Conservation (phyloP, 768 basidiomycete species). For the Calocera viscosa region DNA sequence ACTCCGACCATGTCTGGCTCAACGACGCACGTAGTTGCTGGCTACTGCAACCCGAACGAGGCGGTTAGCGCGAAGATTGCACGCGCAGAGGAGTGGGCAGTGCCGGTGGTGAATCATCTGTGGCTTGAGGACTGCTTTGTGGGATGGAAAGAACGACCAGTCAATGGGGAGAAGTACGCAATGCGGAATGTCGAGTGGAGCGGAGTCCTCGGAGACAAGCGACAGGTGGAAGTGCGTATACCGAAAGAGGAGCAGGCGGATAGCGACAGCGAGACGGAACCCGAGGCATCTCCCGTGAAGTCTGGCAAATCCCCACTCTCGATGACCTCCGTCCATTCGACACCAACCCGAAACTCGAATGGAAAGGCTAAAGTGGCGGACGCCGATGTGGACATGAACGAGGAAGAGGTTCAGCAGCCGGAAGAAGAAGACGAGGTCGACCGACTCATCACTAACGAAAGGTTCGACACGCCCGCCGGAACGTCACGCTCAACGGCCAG, state of each 20-base stretch:
- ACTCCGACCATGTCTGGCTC: conserved; percentile 66
- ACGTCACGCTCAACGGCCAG: neutral
- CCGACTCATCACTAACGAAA: neutral
- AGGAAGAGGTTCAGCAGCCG: neutral
- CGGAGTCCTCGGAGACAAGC: conserved; percentile 6
- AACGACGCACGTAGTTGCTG: conserved; percentile 74
- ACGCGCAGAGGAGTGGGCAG: conserved; percentile 66
- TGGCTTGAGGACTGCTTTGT: conserved; percentile 88
- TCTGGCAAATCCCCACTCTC: neutral
- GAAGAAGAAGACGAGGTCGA: conserved; percentile 9
- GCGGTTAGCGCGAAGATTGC: conserved; percentile 44
- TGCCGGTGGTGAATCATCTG: conserved; percentile 76
- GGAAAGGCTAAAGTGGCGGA: neutral
- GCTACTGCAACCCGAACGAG: conserved; percentile 42
- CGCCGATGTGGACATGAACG: neutral
- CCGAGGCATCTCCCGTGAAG: neutral
- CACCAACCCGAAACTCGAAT: neutral
- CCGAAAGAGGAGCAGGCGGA: neutral
- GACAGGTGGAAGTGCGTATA: neutral
- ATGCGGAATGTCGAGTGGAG: conserved; percentile 6
- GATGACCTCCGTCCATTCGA: neutral
- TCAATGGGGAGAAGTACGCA: conserved; percentile 8
- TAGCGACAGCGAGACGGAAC: neutral
- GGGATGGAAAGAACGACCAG: conserved; percentile 45
- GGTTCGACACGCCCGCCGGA: neutral